Base-by-base conservation (phyloP, 2,329 filamentous ascomycete species). In the Arthrobotrys sinensis region DNA sequence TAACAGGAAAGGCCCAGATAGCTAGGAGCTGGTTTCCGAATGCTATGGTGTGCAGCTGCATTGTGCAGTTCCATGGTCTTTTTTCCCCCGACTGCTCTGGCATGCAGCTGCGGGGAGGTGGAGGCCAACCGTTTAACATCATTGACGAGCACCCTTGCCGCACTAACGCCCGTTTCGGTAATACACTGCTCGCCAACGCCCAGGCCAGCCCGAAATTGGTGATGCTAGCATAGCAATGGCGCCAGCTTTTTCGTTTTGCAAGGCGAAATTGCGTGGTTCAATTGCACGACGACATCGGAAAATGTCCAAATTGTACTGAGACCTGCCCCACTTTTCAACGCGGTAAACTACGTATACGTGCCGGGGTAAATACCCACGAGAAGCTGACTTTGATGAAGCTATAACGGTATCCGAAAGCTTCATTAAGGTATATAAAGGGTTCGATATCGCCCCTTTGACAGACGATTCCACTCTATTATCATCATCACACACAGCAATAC, bases 1-100 rank as follows among this genome's bases (percentile, higher is more conserved):
- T 5, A 52, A 1, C 10, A 38, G 10, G 55, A 60, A 5, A 60
- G 28, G 12, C 24, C 10, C n/a, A 14, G 11, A 14, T 2, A 21
- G 24, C 28, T 34, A 45, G 45, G 28, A 8, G 24, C 7, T 32
- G 10, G 34, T 16, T 11, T 16, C 55, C 32, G 52, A 57, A 21
- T 43, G 55, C 55, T 60, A 19, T 60, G 55, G 36, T 43, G 55
- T 60, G 55, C 55, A 43, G n/a, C 32, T 14, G 16, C 14, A 11
- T 12, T n/a, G 11, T 21, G n/a, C n/a, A 16, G 21, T 57, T 57
- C 53, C 53, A 38, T 55, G 32, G 12, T 28, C 11, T n/a, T 55
- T 55, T 36, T 38, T 21, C 12, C 16, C 32, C 55, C 34, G 62
- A 52, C 28, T 52, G 62, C 62, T 38, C 28, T 52, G 62, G 45